Base-by-base conservation (phyloP, 345 rosid species). In the Luvunga scandens region DNA sequence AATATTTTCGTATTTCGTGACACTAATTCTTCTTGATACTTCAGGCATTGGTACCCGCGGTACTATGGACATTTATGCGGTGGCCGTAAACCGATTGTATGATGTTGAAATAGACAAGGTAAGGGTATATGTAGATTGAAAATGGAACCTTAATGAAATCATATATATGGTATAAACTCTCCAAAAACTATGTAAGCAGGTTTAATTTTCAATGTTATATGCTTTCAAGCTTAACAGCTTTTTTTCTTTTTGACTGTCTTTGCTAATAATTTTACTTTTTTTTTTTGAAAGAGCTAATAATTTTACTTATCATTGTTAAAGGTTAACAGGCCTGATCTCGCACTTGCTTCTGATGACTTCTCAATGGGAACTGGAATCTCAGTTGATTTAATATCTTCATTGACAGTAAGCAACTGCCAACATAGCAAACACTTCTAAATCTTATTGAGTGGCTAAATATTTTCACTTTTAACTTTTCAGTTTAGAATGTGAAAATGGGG, bases 61-160 rank as follows among this genome's bases (percentile, higher is more conserved):
- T 81, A n/a, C 16, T 71, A 25, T 81, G 84, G 78, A 75, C 75
- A 78, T 84, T 50, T 84, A 84, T 33, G 72, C 78, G n/a, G 80
- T 78, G 24, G 86, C 82, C 25, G 55, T 81, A 71, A 78, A 84
- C 36, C 86, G 72, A 50, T 61, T 84, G 59, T 81, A 59, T 34
- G 86, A 84, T 62, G 75, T 78, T 2, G 76, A 84, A 34, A 80
- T 84, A 33, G 82, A 84, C 78, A 84, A 81, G 82, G 86, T 84
- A 75, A 42, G 50, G 50, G 50, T 13, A 42, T 42, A 42, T 42
- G 12, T 42, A 42, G 16, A 42, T 42, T 28, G 4, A 13, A 22
- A 10, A 25, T 34, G 71, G 9, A 30, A 42, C 50, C 50, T 12
- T 42, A 12, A 42, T 42, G 14, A 12, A 42, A 12, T 10, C 50